Evolutionary conservation across 768 basidiomycete genomes (phyloP), one percentile per base, ranked within the genome.

Genomic region (Tylopilus felleus): DNA sequence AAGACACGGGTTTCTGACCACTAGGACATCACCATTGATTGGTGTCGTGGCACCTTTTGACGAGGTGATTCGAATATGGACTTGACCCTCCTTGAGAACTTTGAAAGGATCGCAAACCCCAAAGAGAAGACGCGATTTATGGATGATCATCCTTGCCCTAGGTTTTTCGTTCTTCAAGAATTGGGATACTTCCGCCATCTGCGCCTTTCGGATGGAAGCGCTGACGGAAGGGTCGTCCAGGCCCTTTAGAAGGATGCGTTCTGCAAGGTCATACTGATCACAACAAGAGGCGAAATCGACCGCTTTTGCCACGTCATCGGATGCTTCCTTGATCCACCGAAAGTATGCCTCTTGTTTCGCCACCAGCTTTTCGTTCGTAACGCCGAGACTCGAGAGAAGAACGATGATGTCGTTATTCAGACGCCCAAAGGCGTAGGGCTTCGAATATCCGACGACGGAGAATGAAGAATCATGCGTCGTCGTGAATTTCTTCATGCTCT

Each of bases 371-470:
- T 83, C 82, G 51, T 79, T 74, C 1, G 79, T 73, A 42, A 86
- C 72, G 0, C 85, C 85, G 6, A 88, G 78, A 51, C 83, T 82
- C 2, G 83, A 80, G 5, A 87, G 74, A 8, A 87, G 79, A 29
- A 82, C 80, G 17, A 86, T 81, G 61, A 86, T 79, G 50, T 86
- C 85, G 65, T 85, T 85, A 64, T 88, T 88, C 28, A 88, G 72
- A 7, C 85, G 77, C 1, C 81, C 84, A 58, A 84, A 87, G 0
- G 82, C 72, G 49, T 82, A 86, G 1, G 84, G 85, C 46, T 73
- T 76, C 2, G 86, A 86, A 60, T 81, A 74, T 29, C 79, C 82
- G 8, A 87, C 84, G 36, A 86, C 80, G 0, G 85, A 86, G 68
- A 87, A 86, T 1, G 83, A 85, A 39, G 75, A 71, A 54, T 84